Evolutionary conservation across 768 basidiomycete species (phyloP), one percentile per base, ranked within the genome.

Genomic region (Mycena venus): DNA sequence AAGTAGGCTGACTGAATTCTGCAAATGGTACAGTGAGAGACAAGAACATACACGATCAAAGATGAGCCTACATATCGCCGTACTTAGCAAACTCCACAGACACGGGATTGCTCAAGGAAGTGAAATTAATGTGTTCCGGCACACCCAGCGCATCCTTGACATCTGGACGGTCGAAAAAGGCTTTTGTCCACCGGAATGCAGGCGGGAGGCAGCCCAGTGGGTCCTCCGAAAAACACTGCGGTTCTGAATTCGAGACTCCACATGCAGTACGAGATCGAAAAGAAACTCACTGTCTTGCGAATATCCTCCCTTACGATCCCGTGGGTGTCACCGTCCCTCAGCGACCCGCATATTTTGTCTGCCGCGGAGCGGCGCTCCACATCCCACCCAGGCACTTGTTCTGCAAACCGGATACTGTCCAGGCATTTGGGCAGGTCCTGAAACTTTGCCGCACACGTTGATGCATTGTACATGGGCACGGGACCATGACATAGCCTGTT

Each of bases 91-190:
- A n/a, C n/a, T n/a, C n/a, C n/a, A n/a, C n/a, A n/a, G n/a, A n/a
- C n/a, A n/a, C n/a, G n/a, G n/a, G n/a, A n/a, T n/a, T n/a, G n/a
- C n/a, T n/a, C n/a, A n/a, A n/a, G n/a, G n/a, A 49, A 25, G 27
- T 70, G 64, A 75, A 80, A 31, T 79, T 79, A 23, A 79, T 67
- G 27, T 77, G 70, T 0, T 59, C 66, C 1, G 80, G 80, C 2
- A 78, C 66, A 4, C 78, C 77, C 34, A 81, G 67, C 5, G 63
- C 58, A 21, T 73, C 59, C 31, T 75, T 78, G 34, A 64, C 55
- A 10, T 70, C 70, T 15, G 72, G 21, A 5, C 76, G 58, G 19
- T 67, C 64, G 73, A 81, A 79, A n/a, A 80, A 74, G 32, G 75
- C 55, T 2, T 71, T 51, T 14, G 77, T 61, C 80, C 80, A 81